phyloP scores from a whole-genome alignment of 257 asterid genomes.

The Knoxia roxburghii region DNA sequence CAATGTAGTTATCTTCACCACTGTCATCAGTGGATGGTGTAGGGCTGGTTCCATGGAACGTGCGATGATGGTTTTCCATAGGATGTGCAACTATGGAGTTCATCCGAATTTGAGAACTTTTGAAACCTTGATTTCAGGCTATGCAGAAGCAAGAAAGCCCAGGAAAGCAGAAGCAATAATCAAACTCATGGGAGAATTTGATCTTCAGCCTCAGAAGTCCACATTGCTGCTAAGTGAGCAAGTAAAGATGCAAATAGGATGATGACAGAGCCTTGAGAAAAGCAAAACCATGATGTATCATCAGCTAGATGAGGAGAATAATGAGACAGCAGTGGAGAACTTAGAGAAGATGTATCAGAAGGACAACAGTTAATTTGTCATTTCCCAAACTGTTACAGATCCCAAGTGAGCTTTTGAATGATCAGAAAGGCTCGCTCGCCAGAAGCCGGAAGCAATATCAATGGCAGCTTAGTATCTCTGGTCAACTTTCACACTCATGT shows the following conservation, averaged over 20 bases:
- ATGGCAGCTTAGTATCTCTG: conserved; percentile 38
- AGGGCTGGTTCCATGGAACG: conserved; percentile 9
- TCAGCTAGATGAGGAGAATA: conserved; percentile 17
- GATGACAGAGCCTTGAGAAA: conserved; percentile 12
- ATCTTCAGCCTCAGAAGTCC: conserved; percentile 44
- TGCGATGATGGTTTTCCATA: conserved; percentile 5
- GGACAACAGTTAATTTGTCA: conserved; percentile 27
- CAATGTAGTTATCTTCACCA: conserved; percentile 61
- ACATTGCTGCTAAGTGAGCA: conserved; percentile 37
- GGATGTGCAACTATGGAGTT: conserved; percentile 5
- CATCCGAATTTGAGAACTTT: conserved; percentile 26
- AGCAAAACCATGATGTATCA: conserved; percentile 14
- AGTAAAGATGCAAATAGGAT: conserved; percentile 38
- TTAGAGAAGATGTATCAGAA: conserved; percentile 43
- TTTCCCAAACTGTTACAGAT: conserved; percentile 39
- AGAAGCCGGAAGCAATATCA: conserved; percentile 37
- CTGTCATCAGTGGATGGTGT: conserved; percentile 61
- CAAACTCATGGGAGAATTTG: conserved; percentile 39
- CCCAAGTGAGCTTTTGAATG: conserved; percentile 43
- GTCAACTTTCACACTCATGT: conserved; percentile 38
- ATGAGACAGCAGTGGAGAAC: conserved; percentile 26
- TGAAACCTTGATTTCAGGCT: conserved; percentile 59
- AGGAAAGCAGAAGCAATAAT: conserved; percentile 51
- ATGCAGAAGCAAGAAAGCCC: conserved; percentile 51
- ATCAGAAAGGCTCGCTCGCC: conserved; percentile 31